Base-by-base conservation (phyloP, 2,329 filamentous ascomycete species). In the Trichoderma hamatum region DNA sequence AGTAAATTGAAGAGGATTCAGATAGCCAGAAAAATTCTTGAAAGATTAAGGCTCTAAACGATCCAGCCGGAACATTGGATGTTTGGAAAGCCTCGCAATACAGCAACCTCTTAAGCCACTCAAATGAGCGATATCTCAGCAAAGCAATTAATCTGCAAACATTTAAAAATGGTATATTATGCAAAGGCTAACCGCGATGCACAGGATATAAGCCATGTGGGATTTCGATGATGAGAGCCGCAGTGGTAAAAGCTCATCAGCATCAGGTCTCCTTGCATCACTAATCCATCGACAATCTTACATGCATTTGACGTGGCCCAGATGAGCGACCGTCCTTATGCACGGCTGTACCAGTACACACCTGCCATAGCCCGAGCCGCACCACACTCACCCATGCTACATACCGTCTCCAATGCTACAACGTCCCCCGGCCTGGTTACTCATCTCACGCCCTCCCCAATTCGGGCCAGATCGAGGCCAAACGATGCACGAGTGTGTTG, bases 201-300 rank as follows among this genome's bases (percentile, higher is more conserved):
- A 58, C n/a, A 16, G 52, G 63, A 52, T 55, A 30, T n/a, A 32
- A 34, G 7, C 7, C 19, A 14, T 19, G 56, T 66, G 63, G 63
- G 52, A 46, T 66, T 16, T n/a, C 26, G 14, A 46, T 14, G 52
- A 32, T 24, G 61, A n/a, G 21, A 55, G 52, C 52, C 26, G 36
- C 36, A 28, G 46, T 32, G 26, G 30, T 10, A n/a, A 21, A 43
- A 32, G 28, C 32, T 6, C 61, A 64, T 54, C 49, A n/a, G n/a
- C n/a, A 54, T 21, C 49, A 39, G 61, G 61, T 43, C 32, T 56
- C 19, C 26, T n/a, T 56, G 34, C 52, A 56, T 26, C 39, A 56
- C 52, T 58, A 56, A 55, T 49, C 63, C 52, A 66, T 66, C 63
- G 63, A 66, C 63, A 66, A 58, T 66, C 63, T 66, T n/a, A 66